Base-by-base conservation (phyloP, 345 rosid genomes). In the Pseudoturritis turrita region DNA sequence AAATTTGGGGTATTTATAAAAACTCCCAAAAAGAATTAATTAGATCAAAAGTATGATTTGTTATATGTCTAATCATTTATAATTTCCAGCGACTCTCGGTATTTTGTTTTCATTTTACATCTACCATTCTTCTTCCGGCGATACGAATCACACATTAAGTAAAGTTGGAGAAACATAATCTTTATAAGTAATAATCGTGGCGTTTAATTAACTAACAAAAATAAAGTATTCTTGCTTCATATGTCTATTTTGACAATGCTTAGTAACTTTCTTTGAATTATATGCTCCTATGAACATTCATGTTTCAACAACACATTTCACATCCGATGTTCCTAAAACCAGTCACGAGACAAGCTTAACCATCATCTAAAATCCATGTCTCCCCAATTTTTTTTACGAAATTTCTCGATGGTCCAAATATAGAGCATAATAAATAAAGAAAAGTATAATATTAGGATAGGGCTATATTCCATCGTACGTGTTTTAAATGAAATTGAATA, bases 391-490 rank as follows among this genome's bases (percentile, higher is more conserved):
- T 17, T 6, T 29, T 50, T 10, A 8, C 7, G 25, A 44, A 33
- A 9, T 5, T 9, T 25, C 25, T 73, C 73, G 10, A 51, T 37
- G 73, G 78, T 74, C 73, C 68, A 67, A 65, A 65, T 55, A 55
- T 64, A 52, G 3, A 31, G 23, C 15, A 36, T 17, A 44, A 31
- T 44, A 44, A 54, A 72, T 15, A 33, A 4, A 31, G n/a, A 36
- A 57, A 37, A 50, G 8, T 8, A 51, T 29, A 6, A 35, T 19
- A 17, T 8, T 8, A 59, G 28, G 74, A 72, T 2, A 15, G 10
- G 26, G 55, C 1, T 5, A 72, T 54, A 74, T 67, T 74, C 72
- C 68, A 74, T 22, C 47, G 62, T 67, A 65, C 72, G 18, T 59
- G 40, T n/a, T 49, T 7, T 66, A 51, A 67, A 50, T 67, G 55